Conservation (phyloP, 1,139 yeast species). For the Dujonia santamariae region DNA sequence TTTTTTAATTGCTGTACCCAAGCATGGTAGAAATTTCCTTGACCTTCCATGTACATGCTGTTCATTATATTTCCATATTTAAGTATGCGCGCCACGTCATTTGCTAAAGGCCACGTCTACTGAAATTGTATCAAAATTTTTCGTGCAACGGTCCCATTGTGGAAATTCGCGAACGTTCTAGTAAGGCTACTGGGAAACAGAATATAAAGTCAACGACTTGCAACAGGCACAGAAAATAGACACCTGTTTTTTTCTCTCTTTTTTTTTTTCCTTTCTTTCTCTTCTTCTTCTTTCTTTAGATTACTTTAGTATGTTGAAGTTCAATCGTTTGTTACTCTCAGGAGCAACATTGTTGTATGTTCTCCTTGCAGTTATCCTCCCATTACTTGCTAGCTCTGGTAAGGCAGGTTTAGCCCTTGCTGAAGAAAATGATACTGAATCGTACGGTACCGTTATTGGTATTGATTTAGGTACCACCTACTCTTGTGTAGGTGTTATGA, state of each 20-base stretch:
- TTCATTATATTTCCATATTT: too few relatives aligned
- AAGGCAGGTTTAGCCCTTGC: constrained; percentile 26
- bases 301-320: constrained; percentile 12
- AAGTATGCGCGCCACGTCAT: too few relatives aligned
- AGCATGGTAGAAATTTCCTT: too few relatives aligned
- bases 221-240: too few relatives aligned
- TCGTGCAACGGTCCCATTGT: too few relatives aligned
- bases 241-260: background rate
- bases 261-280: constrained; percentile 2
- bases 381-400: constrained; percentile 48
- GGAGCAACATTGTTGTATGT: constrained; percentile 57
- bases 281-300: constrained; percentile 1
- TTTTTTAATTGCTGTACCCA: too few relatives aligned
- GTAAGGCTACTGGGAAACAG: too few relatives aligned
- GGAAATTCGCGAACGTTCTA: too few relatives aligned
- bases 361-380: constrained; percentile 54
- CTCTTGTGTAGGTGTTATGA: constrained; percentile 94
- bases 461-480: constrained; percentile 85
- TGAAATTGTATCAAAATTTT: too few relatives aligned
- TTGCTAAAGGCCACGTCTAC: too few relatives aligned
- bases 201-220: constrained; percentile 3
- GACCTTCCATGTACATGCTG: too few relatives aligned
- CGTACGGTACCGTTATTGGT: constrained; percentile 79
- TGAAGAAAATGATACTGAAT: constrained; percentile 40
- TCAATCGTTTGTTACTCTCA: constrained; percentile 42